Conservation (phyloP, 495 filamentous ascomycete genomes). For the Aspergillus panamensis region DNA sequence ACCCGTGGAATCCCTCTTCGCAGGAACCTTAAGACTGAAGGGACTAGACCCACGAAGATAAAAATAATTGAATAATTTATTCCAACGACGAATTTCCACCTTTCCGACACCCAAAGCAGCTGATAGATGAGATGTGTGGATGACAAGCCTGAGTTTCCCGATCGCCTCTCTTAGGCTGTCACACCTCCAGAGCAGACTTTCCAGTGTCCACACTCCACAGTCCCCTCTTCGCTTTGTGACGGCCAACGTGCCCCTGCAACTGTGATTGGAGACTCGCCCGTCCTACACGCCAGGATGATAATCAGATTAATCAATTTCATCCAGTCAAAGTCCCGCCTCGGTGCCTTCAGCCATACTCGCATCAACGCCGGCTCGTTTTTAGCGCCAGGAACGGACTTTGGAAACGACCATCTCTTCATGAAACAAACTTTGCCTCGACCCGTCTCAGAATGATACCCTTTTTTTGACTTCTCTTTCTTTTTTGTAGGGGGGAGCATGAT, state of each 20-base stretch:
- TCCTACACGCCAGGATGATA: background rate
- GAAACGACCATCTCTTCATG: slow-evolving; percentile 21
- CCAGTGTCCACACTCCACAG: no score
- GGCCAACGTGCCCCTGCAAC: background rate
- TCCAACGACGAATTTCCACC: background rate
- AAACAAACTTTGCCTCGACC: slow-evolving; percentile 18
- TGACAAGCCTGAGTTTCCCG: slow-evolving; percentile 1
- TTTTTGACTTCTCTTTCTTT: background rate
- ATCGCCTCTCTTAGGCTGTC: slow-evolving; percentile 2
- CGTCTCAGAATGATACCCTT: slow-evolving; percentile 18
- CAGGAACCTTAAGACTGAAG: background rate
- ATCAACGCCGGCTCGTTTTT: slow-evolving; percentile 13
- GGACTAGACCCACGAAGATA: no score
- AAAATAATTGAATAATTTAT: background rate
- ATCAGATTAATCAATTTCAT: slow-evolving; percentile 8
- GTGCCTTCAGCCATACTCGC: no score
- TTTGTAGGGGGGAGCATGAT: background rate
- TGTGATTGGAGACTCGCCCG: slow-evolving; percentile 5
- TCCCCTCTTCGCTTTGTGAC: background rate
- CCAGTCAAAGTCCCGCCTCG: slow-evolving; percentile 8
- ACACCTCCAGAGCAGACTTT: background rate
- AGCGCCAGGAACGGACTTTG: slow-evolving; percentile 25
- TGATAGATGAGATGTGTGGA: background rate
- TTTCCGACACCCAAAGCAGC: background rate
- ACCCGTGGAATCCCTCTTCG: background rate